Evolutionary conservation across 192 early-diverging fungal species (phyloP), one percentile per base, ranked within the genome.

Genomic region (Gaertneriomyces sp.): DNA sequence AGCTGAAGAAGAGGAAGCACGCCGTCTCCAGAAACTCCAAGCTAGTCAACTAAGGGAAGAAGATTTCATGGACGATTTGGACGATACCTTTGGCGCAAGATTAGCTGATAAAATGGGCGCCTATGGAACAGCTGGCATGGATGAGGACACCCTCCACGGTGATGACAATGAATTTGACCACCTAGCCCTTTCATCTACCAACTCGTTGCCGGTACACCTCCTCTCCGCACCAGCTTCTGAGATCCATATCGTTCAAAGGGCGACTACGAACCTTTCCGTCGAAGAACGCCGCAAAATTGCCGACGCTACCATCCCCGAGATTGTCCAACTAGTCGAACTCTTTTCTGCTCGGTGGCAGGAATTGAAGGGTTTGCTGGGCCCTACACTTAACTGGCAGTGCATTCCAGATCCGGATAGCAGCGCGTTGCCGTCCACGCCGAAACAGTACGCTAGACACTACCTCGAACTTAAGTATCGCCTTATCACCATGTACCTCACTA

Each of bases 1-100:
- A 45, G 92, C 92, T 58, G 94, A 97, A 67, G 93, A 92, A 56
- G 83, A 84, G 51, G 95, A 95, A 74, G 94, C 92, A 4, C 72
- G 92, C 53, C 85, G 90, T 61, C 75, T 98, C 63, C 93, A 95
- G 63, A 86, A 84, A 73, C 81, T 90, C 69, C 85, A 86, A 45
- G 70, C 93, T 39, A 84, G 87, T 52, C 81, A 76, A 39, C 85
- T 95, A 78, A 79, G 87, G 40, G 95, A 95, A 69, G 89, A 82
- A 55, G 95, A 98, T 81, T 95, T 93, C 67, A 76, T 94, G 49
- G 90, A 88, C 45, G 81, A 80, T 64, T 71, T 80, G 38, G 76
- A 56, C 12, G 74, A 77, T 9, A 64, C 42, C 40, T 50, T 76
- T 25, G 60, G 19, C 12, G 54, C 50, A 45, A 54, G 62, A 19